phyloP scores from a whole-genome alignment of 2,329 filamentous ascomycete genomes.

The Epichloe sylvatica region DNA sequence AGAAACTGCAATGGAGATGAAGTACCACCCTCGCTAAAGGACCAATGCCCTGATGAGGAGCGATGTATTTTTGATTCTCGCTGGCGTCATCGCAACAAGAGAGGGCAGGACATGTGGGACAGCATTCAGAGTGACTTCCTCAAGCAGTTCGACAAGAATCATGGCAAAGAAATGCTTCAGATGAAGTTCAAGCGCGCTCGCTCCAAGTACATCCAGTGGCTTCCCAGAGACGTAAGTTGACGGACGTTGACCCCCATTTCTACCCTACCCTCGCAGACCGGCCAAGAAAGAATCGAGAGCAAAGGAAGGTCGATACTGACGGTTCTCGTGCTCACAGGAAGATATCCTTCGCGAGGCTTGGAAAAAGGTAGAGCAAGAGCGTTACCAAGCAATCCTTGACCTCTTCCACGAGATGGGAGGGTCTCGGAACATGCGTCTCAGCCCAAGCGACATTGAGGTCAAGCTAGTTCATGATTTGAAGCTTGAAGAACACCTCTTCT shows the following conservation, averaged over 20 bases:
- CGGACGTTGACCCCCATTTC: neutral
- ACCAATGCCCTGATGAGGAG: constrained; percentile 33
- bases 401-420: constrained; percentile 37
- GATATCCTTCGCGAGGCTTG: constrained; percentile 28
- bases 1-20: constrained; percentile 22
- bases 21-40: constrained; percentile 26
- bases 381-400: constrained; percentile 28
- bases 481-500: constrained; percentile 25
- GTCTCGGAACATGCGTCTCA: constrained; percentile 34
- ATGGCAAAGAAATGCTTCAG: constrained; percentile 36
- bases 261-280: neutral
- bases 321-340: constrained; percentile 17
- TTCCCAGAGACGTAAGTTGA: constrained; percentile 33
- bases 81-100: constrained; percentile 29
- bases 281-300: neutral
- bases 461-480: constrained; percentile 32
- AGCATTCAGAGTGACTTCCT: constrained; percentile 33
- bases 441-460: constrained; percentile 33
- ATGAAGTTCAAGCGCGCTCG: constrained; percentile 42
- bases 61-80: constrained; percentile 36
- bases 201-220: constrained; percentile 35
- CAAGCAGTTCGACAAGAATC: constrained; percentile 20
- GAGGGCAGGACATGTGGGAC: constrained; percentile 46
- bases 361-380: constrained; percentile 26
- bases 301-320: neutral